phyloP scores from a whole-genome alignment of 129 eudicot genomes.

The Sambucus nigra region DNA sequence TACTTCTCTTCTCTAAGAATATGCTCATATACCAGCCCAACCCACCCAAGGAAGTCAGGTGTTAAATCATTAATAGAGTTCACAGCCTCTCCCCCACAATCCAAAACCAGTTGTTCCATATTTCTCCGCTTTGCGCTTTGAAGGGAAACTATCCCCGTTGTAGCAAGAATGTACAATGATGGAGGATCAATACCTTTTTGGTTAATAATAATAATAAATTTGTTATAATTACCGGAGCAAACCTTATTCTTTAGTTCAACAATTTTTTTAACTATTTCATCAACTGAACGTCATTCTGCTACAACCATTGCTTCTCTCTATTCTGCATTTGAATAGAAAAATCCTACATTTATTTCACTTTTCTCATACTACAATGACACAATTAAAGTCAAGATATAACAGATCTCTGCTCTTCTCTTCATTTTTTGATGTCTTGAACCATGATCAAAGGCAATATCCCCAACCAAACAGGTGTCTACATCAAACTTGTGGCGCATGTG shows the following conservation, averaged over 20 bases:
- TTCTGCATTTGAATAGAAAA: slow-evolving; percentile 81
- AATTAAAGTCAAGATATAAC: slow-evolving; percentile 76
- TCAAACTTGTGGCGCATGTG: too few relatives aligned
- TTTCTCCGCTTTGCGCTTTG: slow-evolving; percentile 91
- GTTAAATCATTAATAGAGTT: slow-evolving; percentile 84
- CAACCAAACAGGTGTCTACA: too few relatives aligned
- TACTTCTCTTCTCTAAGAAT: slow-evolving; percentile 89
- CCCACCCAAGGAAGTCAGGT: slow-evolving; percentile 90
- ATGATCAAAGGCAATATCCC: slow-evolving; percentile 97
- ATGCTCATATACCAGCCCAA: slow-evolving; percentile 88
- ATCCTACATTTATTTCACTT: slow-evolving; percentile 92
- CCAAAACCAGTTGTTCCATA: slow-evolving; percentile 81
- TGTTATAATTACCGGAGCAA: slow-evolving; percentile 53
- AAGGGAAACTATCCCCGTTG: slow-evolving; percentile 83
- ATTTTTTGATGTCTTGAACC: slow-evolving; percentile 98
- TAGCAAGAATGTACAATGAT: slow-evolving; percentile 76
- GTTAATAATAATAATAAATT: slow-evolving; percentile 75
- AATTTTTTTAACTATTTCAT: too few relatives aligned
- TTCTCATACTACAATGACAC: slow-evolving; percentile 94
- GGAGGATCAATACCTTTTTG: slow-evolving; percentile 96
- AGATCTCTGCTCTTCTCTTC: slow-evolving; percentile 97
- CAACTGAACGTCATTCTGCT: slow-evolving; percentile 85
- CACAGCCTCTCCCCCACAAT: slow-evolving; percentile 93
- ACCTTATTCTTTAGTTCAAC: slow-evolving; percentile 82
- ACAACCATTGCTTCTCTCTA: slow-evolving; percentile 89